phyloP scores from a whole-genome alignment of 2,329 filamentous ascomycete species.

The Colletotrichum nymphaeae region DNA sequence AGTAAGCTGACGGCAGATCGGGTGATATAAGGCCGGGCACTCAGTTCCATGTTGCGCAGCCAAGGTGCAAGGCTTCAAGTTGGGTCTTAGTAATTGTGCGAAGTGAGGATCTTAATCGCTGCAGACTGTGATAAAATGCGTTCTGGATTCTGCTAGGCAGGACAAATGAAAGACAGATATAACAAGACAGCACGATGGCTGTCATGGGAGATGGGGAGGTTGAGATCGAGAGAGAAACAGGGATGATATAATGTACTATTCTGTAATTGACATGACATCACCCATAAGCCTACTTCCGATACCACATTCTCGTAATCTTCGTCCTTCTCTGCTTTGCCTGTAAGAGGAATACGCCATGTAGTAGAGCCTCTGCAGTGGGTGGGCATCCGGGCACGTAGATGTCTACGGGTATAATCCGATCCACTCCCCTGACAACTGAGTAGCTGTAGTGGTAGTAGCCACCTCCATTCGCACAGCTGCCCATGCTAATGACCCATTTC shows the following conservation, averaged over 20 bases:
- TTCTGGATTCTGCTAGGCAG: too few species aligned
- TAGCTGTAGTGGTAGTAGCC: slow-evolving; percentile 83
- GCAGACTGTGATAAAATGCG: too few species aligned
- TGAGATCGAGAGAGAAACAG: not conserved
- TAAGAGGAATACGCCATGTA: slow-evolving; percentile 72
- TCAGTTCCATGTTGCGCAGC: not conserved
- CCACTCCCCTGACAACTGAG: slow-evolving; percentile 72
- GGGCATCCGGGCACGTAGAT: slow-evolving; percentile 75
- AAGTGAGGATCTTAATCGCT: too few species aligned
- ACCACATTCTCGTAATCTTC: slow-evolving; percentile 61
- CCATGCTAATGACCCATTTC: slow-evolving; percentile 74
- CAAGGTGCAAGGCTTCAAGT: not conserved
- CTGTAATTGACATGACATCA: not conserved
- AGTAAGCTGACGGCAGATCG: not conserved
- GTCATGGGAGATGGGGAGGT: not conserved
- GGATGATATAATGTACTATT: not conserved
- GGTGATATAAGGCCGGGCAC: not conserved
- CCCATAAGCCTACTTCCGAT: slow-evolving; percentile 53
- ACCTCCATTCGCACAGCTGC: slow-evolving; percentile 77
- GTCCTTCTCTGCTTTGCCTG: slow-evolving; percentile 75
- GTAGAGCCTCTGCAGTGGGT: slow-evolving; percentile 58
- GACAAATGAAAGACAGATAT: not conserved
- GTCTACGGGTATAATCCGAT: slow-evolving; percentile 75
- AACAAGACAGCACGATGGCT: not conserved
- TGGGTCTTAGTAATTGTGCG: too few species aligned